Evolutionary conservation across 1,284 basidiomycete genomes (phyloP), one percentile per base, ranked within the genome.

Genomic region (Sanghuangporus weigelae): DNA sequence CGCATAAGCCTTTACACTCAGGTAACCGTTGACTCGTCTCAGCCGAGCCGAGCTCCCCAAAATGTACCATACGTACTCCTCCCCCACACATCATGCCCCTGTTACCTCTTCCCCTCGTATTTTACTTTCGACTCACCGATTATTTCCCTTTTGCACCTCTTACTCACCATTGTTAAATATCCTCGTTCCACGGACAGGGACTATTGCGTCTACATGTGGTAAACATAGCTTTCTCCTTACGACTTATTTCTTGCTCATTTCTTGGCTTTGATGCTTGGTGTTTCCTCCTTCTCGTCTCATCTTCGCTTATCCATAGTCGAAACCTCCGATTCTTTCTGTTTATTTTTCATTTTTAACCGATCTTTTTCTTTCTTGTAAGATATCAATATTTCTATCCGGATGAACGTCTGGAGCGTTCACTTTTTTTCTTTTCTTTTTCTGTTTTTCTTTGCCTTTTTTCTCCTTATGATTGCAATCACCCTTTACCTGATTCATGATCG

Each of bases 191-290:
- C 63, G 63, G 63, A 64, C 63, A 61, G 63, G 63, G 59, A 64
- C 63, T 51, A 60, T 64, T 61, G 63, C 59, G 42, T 55, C 40
- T 55, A 57, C 48, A 64, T 64, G 63, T 64, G 63, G 63, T 61
- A 60, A 60, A 54, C 36, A 36, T 39, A 53, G 16, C 19, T 60
- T 54, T 51, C n/a, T 48, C 35, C 46, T 57, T 56, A 48, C 42
- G 35, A 36, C 53, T 38, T 19, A 19, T 35, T 38, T 35, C 31
- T 35, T 54, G 31, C 7, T 54, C 6, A 3, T 54, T 54, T 51
- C 31, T 26, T 23, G 21, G 21, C 23, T 50, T 21, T 50, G 16
- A 23, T 51, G 19, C 10, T 26, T 40, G 14, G 60, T 31, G 21
- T 48, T 57, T 44, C 39, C 3, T 51, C 54, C 5, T 35, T 50